Evolutionary conservation across 129 eudicot species (phyloP), one percentile per base, ranked within the genome.

Genomic region (Smallanthus sonchifolius): DNA sequence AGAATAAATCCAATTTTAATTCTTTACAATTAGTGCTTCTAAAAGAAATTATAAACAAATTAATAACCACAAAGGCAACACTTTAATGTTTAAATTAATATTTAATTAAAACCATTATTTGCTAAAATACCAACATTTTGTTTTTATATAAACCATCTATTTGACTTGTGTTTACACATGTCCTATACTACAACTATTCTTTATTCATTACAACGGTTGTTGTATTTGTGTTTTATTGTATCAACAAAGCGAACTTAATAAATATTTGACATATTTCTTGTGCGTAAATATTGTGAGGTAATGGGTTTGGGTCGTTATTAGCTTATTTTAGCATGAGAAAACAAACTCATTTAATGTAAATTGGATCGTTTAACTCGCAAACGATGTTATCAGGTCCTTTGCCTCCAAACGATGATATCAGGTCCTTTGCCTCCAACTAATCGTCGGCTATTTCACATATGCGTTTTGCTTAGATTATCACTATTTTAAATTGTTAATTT

Each of bases 121-220:
- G 39, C 3, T 71, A 70, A 72, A 70, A 61, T 10, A 24, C 54
- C 72, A 61, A 30, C 30, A 70, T 61, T 51, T 47, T 70, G 39
- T 62, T 68, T 68, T 62, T 20, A 47, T 71, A 28, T 10, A 24
- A 10, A 24, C 70, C 38, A 54, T 38, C 62, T 24, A 49, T 63
- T 70, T 71, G 73, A 78, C 73, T 45, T 59, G 71, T 37, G 63
- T 59, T 66, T 57, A 44, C 81, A 76, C 79, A 68, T 69, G 82
- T 78, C 47, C 54, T 78, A 28, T 67, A 70, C 72, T 62, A 70
- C 17, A 7, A 49, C 8, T 48, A 47, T 70, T 70, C 2, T 48
- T 35, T 37, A 57, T 69, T 19, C 3, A 16, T 36, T 49, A 51
- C 34, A 35, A 16, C 17, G 65, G 15, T 73, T 42, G 28, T 57